Percentiles rank a stretch among this genome's conserved stretches.
Evolutionary conservation across 768 basidiomycete genomes (phyloP).

Genomic region (Pisolithus marmoratus): DNA sequence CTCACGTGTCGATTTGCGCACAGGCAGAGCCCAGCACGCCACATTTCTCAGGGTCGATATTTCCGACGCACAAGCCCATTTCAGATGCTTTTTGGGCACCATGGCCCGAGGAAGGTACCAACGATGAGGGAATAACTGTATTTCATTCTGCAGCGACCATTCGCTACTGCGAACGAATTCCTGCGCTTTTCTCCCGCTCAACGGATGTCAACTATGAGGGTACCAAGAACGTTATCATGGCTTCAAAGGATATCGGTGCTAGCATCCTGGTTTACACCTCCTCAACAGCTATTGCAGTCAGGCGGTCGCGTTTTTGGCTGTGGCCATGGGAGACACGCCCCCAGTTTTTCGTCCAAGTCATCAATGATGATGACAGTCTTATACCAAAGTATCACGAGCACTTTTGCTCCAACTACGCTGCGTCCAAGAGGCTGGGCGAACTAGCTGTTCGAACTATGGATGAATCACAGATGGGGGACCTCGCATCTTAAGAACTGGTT

Average conservation of each 20-base stretch:
- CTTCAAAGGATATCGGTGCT: no score
- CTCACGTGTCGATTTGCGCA: no score
- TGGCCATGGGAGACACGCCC: no score
- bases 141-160: constrained; percentile 78
- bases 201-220: no score
- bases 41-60: constrained; percentile 58
- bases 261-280: constrained; percentile 64
- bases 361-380: no score
- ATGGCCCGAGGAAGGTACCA: no score
- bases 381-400: no score
- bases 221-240: no score
- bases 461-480: constrained; percentile 25
- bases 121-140: constrained; percentile 43
- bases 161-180: constrained; percentile 66
- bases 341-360: no score
- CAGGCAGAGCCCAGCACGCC: constrained; percentile 46
- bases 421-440: constrained; percentile 58
- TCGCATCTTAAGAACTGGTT: constrained; percentile 55
- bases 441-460: constrained; percentile 37
- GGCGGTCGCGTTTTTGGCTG: constrained; percentile 54
- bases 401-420: constrained; percentile 79
- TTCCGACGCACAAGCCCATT: constrained; percentile 47
- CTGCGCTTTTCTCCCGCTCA: constrained; percentile 41
- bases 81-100: constrained; percentile 54
- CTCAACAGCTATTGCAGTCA: constrained; percentile 59